Base-by-base conservation (phyloP, 768 basidiomycete species). In the Sarcodon aspratus region DNA sequence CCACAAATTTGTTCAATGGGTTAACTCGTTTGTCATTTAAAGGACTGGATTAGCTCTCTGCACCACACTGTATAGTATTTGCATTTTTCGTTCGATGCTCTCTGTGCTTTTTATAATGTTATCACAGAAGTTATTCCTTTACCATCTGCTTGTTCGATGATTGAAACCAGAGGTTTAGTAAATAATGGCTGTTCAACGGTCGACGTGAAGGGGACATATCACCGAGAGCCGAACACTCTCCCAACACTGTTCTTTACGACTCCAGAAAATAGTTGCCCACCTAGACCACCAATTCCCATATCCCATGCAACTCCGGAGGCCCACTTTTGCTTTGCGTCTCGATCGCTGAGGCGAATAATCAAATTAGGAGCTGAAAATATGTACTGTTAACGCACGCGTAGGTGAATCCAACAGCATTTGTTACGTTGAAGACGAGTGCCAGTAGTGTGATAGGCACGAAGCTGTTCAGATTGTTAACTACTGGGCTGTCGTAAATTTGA, bases 321-420 rank as follows among this genome's bases (percentile, higher is more conserved):
- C 95, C 91, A 97, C 47, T 80, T 79, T 57, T 84, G 78, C 64
- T 96, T 96, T 27, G 95, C 89, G 58, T 98, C 95, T 45, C 93
- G 81, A 61, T 95, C 92, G 44, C 85, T 86, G 57, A 9, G 17
- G 35, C 45, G 44, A 44, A 40, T 34, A 46, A 44, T 49, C 45
- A 40, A 27, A 47, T 36, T 21, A 13, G 35, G 13, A 36, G 35
- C 36, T 27, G 42, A 36, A 18, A 42, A 9, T 43, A 36, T 45
- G 35, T n/a, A 21, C 33, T 36, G 18, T 44, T 12, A 17, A 71
- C 82, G 59, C 63, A 89, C 89, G 86, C 89, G 60, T 91, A 98
- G 45, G 93, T 96, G 69, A 97, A 98, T 9, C 95, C 95, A 47
- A 97, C 71, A n/a, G 84, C 88, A 55, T 97, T 98, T 8, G 90